A percentile compares a stretch with the other conserved stretches of the same genome.
These are phyloP conservation scores for Talaromyces nanjingensis DNA, from an alignment of 495 filamentous ascomycete species.

Conservation along the genomic window DNA sequence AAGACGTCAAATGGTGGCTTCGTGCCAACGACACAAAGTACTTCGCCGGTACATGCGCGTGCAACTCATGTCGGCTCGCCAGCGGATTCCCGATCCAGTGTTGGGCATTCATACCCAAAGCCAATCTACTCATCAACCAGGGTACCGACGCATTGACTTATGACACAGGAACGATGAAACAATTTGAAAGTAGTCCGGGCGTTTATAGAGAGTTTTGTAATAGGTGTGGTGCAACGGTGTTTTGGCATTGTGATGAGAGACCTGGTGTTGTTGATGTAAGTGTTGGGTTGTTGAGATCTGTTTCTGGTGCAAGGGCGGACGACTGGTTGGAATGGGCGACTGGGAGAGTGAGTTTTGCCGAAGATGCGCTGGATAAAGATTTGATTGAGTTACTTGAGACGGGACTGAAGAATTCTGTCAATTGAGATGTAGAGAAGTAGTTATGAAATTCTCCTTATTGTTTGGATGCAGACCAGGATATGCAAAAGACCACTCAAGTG, in stretches of 20 bases:
- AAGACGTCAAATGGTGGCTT: constrained; percentile 50
- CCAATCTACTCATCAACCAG: constrained; percentile 40
- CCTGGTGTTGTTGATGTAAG: constrained; percentile 60
- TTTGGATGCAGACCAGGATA: background rate
- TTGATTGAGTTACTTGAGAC: constrained; percentile 28
- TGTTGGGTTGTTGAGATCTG: constrained; percentile 49
- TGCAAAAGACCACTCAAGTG: background rate
- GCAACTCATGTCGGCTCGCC: constrained; percentile 52
- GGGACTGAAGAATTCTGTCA: constrained; percentile 13
- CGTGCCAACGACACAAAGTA: constrained; percentile 38
- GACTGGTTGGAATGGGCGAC: constrained; percentile 56
- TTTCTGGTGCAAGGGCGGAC: constrained; percentile 48
- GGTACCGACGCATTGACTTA: constrained; percentile 28
- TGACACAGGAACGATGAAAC: constrained; percentile 37
- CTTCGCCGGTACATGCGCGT: constrained; percentile 59
- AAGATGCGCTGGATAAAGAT: constrained; percentile 42
- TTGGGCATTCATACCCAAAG: constrained; percentile 61
- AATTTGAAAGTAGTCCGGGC: constrained; percentile 46
- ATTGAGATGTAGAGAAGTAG: background rate
- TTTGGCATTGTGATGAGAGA: constrained; percentile 54
- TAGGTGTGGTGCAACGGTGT: constrained; percentile 58
- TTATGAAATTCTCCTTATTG: background rate
- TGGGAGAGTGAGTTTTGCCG: constrained; percentile 53
- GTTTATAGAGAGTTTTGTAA: constrained; percentile 59
- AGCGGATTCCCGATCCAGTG: constrained; percentile 61